These are phyloP conservation scores for Hysterangium stoloniferum DNA, from an alignment of 768 basidiomycete genomes.

Conservation along the genomic window DNA sequence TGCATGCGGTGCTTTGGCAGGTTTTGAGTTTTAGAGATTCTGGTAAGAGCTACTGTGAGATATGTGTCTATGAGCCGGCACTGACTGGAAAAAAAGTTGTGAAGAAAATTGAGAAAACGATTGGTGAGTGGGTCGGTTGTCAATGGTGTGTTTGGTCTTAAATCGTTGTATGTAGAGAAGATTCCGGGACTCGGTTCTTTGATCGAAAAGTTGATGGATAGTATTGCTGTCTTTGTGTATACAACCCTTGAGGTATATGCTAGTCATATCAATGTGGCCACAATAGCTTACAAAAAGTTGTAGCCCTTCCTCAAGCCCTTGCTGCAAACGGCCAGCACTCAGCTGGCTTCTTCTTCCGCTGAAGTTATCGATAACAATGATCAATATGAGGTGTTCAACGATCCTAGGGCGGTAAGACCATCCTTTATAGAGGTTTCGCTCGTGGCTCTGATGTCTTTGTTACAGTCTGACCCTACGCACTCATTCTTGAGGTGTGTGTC, in stretches of 20 bases:
- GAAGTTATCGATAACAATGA: constrained; percentile 76
- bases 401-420: constrained; percentile 59
- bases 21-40: constrained; percentile 80
- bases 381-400: constrained; percentile 83
- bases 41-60: constrained; percentile 29
- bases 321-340: constrained; percentile 58
- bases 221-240: constrained; percentile 76
- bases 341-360: constrained; percentile 54
- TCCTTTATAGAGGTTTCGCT: constrained; percentile 12
- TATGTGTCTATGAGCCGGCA: background rate
- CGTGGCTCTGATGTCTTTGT: constrained; percentile 12
- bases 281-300: background rate
- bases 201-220: constrained; percentile 73
- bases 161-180: constrained; percentile 43
- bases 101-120: constrained; percentile 73
- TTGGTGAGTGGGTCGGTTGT: constrained; percentile 37
- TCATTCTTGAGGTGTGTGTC: constrained; percentile 52
- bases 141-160: background rate
- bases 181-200: constrained; percentile 72
- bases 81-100: constrained; percentile 43
- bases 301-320: constrained; percentile 79
- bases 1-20: constrained; percentile 79
- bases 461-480: constrained; percentile 78
- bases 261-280: background rate
- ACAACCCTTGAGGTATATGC: constrained; percentile 68